Evolutionary conservation across 78 protist genomes (phyloP).

Genomic region (Dictyostelium firmibasis): DNA sequence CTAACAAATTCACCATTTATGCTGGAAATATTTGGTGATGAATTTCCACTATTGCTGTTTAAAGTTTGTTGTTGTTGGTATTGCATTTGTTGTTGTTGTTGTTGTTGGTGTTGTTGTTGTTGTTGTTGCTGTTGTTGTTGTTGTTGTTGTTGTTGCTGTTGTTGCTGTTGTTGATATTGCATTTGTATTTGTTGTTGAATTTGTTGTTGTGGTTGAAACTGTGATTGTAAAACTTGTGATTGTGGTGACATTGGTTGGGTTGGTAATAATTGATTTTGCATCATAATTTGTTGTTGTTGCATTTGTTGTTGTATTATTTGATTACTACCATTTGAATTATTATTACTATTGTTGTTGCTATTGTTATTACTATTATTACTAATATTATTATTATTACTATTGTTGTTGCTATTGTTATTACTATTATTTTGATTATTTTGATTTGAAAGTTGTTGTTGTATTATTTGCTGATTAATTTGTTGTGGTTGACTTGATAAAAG

Average conservation of each 20-base stretch:
- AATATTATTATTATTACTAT: too few species aligned
- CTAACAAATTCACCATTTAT: neutral
- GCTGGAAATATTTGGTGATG: neutral
- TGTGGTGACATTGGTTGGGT: neutral
- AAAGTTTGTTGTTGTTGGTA: neutral
- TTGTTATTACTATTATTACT: too few species aligned
- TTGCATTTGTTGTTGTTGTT: neutral
- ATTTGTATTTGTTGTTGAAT: conserved; percentile 21
- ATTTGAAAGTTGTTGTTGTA: neutral
- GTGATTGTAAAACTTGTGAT: conserved; percentile 9
- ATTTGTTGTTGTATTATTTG: neutral
- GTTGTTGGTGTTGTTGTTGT: conserved; percentile 5
- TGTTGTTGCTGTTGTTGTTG: neutral
- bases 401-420: too few species aligned
- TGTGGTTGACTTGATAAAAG: neutral
- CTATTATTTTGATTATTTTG: neutral
- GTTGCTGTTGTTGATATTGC: neutral
- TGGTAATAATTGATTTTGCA: neutral
- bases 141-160: neutral
- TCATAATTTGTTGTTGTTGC: neutral
- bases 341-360: too few species aligned
- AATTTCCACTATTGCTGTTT: neutral
- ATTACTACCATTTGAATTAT: neutral
- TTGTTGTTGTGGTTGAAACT: conserved; percentile 27
- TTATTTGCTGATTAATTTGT: neutral